A percentile compares a stretch with the other conserved stretches of the same genome.
These are phyloP conservation scores for Cutaneotrichosporon daszewskae DNA, from an alignment of 1,284 basidiomycete species.

Conservation along the genomic window DNA sequence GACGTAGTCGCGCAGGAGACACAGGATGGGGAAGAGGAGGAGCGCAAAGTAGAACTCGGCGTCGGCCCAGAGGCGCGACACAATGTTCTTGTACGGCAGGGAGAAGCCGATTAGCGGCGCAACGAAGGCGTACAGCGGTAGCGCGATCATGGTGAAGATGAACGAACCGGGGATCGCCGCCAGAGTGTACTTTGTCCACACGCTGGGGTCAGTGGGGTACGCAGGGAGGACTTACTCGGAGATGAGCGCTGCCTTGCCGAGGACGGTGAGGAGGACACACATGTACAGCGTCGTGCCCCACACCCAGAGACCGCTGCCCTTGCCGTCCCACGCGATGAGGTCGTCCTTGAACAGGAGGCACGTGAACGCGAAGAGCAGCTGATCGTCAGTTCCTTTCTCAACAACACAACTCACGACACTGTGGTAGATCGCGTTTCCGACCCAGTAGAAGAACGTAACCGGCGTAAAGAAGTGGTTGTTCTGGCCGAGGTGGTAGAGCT, in stretches of 20 bases:
- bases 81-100: conserved; percentile 79
- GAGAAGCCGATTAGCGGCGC: conserved; percentile 83
- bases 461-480: conserved; percentile 87
- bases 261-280: conserved; percentile 83
- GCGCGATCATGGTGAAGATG: conserved; percentile 84
- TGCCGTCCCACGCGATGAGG: conserved; percentile 70
- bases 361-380: conserved; percentile 84
- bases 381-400: not conserved
- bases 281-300: conserved; percentile 97
- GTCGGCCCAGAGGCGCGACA: conserved; percentile 80
- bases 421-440: conserved; percentile 89
- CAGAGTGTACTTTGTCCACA: conserved; percentile 99
- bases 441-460: conserved; percentile 91
- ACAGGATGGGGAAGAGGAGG: conserved; percentile 78
- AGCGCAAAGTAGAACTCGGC: conserved; percentile 85
- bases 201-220: conserved; percentile 48
- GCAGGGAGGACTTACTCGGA: conserved; percentile 70
- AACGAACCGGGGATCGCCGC: conserved; percentile 96
- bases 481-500: conserved; percentile 89
- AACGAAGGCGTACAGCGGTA: conserved; percentile 83
- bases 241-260: conserved; percentile 94
- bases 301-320: conserved; percentile 89
- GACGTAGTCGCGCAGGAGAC: conserved; percentile 81
- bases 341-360: conserved; percentile 88
- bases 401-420: conserved; percentile 62